Conservation (phyloP, 1,139 yeast genomes). For the Lodderomyces beijingensis region DNA sequence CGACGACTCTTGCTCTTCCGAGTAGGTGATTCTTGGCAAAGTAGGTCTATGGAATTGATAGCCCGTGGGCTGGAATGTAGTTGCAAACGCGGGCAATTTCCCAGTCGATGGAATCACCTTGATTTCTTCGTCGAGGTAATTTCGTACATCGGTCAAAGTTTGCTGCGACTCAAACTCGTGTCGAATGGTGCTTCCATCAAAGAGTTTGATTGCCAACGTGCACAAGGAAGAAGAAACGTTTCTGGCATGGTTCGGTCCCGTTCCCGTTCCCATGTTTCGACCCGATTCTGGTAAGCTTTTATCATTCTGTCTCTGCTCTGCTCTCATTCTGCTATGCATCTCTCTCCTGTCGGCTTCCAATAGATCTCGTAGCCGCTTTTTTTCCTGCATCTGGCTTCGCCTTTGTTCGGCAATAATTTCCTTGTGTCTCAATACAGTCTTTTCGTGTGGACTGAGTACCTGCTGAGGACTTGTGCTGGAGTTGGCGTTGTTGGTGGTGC, state of each 20-base stretch:
- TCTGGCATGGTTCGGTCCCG: slow-evolving; percentile 1
- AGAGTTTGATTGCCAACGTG: slow-evolving; percentile 44
- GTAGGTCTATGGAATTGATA: slow-evolving; percentile 38
- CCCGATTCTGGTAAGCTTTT: not conserved
- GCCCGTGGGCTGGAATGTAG: slow-evolving; percentile 28
- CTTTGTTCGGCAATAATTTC: slow-evolving; percentile 34
- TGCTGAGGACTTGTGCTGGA: slow-evolving; percentile 1
- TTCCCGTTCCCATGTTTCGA: not conserved
- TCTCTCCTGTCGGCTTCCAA: slow-evolving; percentile 51
- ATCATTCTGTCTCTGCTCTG: slow-evolving; percentile 8
- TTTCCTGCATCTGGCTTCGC: slow-evolving; percentile 42
- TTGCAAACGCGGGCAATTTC: slow-evolving; percentile 36
- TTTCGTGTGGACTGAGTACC: slow-evolving; percentile 7
- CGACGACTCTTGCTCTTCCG: slow-evolving; percentile 50
- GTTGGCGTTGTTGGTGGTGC: not conserved
- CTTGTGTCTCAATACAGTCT: slow-evolving; percentile 25
- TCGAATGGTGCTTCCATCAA: slow-evolving; percentile 51
- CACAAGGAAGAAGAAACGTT: slow-evolving; percentile 22
- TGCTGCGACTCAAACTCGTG: slow-evolving; percentile 39
- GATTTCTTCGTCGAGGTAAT: slow-evolving; percentile 54
- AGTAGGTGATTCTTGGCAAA: slow-evolving; percentile 33
- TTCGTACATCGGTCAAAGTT: slow-evolving; percentile 51
- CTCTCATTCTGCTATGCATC: slow-evolving; percentile 45
- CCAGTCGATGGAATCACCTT: slow-evolving; percentile 22
- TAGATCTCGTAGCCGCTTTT: slow-evolving; percentile 48